Evolutionary conservation across 495 filamentous ascomycete genomes (phyloP).

Genomic region (Penicillium atrosanguineum): DNA sequence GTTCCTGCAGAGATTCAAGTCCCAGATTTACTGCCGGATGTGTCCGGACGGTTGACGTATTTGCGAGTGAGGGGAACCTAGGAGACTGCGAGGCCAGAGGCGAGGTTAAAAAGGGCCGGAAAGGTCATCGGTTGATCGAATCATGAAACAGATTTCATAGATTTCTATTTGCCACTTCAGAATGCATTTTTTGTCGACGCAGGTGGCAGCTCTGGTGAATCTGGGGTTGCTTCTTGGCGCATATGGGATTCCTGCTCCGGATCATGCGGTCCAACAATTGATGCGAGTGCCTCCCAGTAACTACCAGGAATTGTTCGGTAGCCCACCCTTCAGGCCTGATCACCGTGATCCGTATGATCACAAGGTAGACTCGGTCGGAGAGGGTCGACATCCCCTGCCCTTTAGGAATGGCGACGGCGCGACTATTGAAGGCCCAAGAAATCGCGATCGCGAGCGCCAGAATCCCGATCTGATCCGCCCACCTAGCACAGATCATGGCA

Average conservation of each 20-base stretch:
- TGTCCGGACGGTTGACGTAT: background rate
- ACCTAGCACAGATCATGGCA: constrained; percentile 63
- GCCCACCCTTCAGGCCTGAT: constrained; percentile 34
- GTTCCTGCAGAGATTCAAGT: background rate
- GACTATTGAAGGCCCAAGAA: constrained; percentile 63
- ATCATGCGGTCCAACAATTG: constrained; percentile 11
- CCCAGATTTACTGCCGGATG: background rate
- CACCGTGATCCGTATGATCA: constrained; percentile 47
- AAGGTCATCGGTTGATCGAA: background rate
- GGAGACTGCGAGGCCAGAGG: background rate
- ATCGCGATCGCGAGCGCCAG: constrained; percentile 59
- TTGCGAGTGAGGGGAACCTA: background rate
- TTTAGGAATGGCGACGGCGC: constrained; percentile 64
- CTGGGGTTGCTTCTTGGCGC: constrained; percentile 1
- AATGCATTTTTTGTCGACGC: constrained; percentile 1
- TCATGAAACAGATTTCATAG: no score
- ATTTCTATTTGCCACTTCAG: background rate
- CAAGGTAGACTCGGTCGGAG: constrained; percentile 56
- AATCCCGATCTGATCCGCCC: constrained; percentile 63
- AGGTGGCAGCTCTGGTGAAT: constrained; percentile 1
- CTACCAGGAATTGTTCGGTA: constrained; percentile 3
- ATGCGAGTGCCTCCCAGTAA: constrained; percentile 7
- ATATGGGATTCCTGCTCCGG: constrained; percentile 10
- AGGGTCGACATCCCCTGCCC: constrained; percentile 58
- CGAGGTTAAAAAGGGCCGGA: background rate